Conservation (phyloP, 1,139 yeast genomes). For the Pneumocystis sp. region DNA sequence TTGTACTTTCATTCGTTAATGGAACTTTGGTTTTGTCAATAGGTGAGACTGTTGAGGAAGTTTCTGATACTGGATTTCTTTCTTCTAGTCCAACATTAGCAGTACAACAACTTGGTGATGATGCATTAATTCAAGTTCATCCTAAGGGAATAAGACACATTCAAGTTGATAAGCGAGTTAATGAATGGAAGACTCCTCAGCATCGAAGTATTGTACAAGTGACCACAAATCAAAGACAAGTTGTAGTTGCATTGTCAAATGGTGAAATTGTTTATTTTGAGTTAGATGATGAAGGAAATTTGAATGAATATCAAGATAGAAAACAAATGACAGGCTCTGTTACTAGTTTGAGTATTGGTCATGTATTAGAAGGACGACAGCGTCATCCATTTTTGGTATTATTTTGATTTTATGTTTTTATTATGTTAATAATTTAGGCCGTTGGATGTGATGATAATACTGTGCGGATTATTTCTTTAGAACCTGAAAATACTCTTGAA, state of each 20-base stretch:
- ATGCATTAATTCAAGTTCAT: conserved; percentile 59
- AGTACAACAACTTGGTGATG: conserved; percentile 53
- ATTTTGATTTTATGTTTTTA: not conserved
- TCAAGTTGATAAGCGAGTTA: conserved; percentile 25
- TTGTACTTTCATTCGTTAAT: conserved; percentile 51
- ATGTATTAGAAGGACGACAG: conserved; percentile 33
- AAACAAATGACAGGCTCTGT: conserved; percentile 42
- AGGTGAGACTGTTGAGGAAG: conserved; percentile 69
- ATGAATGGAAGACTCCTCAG: conserved; percentile 77
- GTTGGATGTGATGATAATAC: conserved; percentile 63
- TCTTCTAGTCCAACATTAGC: conserved; percentile 47
- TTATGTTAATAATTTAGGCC: conserved; percentile 21
- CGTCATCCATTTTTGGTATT: conserved; percentile 37
- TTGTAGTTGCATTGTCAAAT: conserved; percentile 56
- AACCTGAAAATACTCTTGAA: conserved; percentile 48
- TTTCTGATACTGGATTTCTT: conserved; percentile 47
- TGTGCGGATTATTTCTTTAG: conserved; percentile 53
- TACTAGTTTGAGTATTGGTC: conserved; percentile 42
- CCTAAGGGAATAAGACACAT: conserved; percentile 60
- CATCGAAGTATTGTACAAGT: conserved; percentile 52
- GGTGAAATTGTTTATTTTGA: conserved; percentile 74
- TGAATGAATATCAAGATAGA: conserved; percentile 55
- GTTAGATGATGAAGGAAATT: conserved; percentile 41
- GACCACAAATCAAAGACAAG: conserved; percentile 50
- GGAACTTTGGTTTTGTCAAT: conserved; percentile 62